Conservation (phyloP, 129 eudicot species). For the Arctium lappa region DNA sequence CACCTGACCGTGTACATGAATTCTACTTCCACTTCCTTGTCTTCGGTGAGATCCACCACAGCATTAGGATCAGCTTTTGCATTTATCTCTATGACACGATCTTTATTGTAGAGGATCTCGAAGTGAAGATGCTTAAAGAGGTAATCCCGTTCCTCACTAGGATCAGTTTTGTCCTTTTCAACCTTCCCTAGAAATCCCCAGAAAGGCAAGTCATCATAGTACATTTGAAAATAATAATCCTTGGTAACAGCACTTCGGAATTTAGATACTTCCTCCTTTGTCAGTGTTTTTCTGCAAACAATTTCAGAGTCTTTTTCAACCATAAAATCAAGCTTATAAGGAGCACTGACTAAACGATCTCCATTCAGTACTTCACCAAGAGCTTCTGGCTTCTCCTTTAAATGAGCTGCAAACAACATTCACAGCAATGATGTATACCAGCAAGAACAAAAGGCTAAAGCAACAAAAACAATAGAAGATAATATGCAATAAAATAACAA, state of each 20-base stretch:
- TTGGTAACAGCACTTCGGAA: slow-evolving; percentile 56
- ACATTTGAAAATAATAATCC: slow-evolving; percentile 64
- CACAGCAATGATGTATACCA: not conserved
- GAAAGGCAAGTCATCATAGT: slow-evolving; percentile 58
- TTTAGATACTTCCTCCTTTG: slow-evolving; percentile 47
- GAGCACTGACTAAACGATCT: slow-evolving; percentile 76
- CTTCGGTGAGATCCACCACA: slow-evolving; percentile 52
- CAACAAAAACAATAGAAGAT: not conserved
- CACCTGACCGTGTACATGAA: slow-evolving; percentile 55
- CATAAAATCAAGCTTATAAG: slow-evolving; percentile 63
- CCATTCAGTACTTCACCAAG: slow-evolving; percentile 85
- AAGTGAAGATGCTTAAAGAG: slow-evolving; percentile 57
- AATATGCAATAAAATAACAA: not conserved
- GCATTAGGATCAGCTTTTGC: slow-evolving; percentile 55
- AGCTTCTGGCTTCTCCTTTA: slow-evolving; percentile 77
- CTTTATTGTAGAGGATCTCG: slow-evolving; percentile 50
- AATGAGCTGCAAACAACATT: slow-evolving; percentile 35
- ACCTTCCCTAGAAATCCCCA: slow-evolving; percentile 62
- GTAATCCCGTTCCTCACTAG: slow-evolving; percentile 43
- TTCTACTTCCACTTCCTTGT: slow-evolving; percentile 56
- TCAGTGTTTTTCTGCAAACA: slow-evolving; percentile 51
- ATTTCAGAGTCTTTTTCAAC: slow-evolving; percentile 61
- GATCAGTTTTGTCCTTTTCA: slow-evolving; percentile 53
- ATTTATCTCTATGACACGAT: slow-evolving; percentile 55
- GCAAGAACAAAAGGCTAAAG: not conserved